Evolutionary conservation across 2,329 filamentous ascomycete genomes (phyloP), one percentile per base, ranked within the genome.

Genomic region (Aphanoascus verrucosus): DNA sequence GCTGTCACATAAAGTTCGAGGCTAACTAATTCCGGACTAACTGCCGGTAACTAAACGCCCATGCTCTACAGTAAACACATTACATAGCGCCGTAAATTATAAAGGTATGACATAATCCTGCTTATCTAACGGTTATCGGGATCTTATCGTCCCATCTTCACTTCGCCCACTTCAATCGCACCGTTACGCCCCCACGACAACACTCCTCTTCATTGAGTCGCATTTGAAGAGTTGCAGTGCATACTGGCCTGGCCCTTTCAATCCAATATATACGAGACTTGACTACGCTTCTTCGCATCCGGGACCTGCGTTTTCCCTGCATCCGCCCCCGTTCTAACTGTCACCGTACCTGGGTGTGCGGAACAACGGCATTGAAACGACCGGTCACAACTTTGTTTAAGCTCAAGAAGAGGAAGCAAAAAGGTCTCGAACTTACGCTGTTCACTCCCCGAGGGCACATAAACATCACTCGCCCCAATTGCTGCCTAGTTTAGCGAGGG

Each of bases 241-340:
- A 34, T 35, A 3, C 40, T 17, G 47, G 12, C 7, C 6, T 19
- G 7, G 5, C 34, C 35, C 5, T 8, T 40, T 7, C n/a, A 2
- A 41, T 15, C 9, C 17, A 8, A 19, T 31, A 28, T 49, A 49
- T 20, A n/a, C 28, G 47, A 49, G 41, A 49, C 47, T 11, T 1
- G 5, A 49, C 19, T 19, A 6, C 12, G 34, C 28, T 28, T 32
- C 31, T 20, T 12, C 41, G 35, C 20, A 41, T 5, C 17, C 19
- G 35, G 46, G 47, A 49, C 47, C 47, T 49, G 47, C 47, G 15
- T 49, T 49, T 14, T 20, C 19, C 35, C 19, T 40, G 20, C 19
- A 9, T 41, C 47, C 12, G n/a, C 20, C 19, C 8, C 20, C 15
- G 43, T 17, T 35, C 5, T 3, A 28, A 15, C 28, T 19, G 43